Conservation (phyloP, 495 filamentous ascomycete genomes). For the Clohesyomyces aquaticus region DNA sequence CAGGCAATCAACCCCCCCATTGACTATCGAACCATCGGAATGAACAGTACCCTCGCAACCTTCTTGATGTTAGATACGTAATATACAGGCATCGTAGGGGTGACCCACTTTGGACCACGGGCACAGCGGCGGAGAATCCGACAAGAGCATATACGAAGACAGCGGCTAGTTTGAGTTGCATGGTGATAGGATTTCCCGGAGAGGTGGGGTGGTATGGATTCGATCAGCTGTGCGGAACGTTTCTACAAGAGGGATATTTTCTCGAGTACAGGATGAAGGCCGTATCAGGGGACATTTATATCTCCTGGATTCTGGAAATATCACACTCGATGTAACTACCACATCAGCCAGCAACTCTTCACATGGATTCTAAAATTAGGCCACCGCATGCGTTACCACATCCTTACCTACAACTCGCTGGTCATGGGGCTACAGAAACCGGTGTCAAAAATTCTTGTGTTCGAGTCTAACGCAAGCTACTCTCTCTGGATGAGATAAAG, state of each 20-base stretch:
- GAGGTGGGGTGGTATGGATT: not conserved
- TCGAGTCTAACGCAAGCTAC: too few relatives aligned
- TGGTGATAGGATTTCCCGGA: not conserved
- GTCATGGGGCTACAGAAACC: too few relatives aligned
- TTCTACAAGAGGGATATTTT: not conserved
- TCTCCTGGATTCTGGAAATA: not conserved
- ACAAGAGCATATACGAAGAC: conserved; percentile 2
- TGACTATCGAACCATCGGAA: not conserved
- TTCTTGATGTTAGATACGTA: not conserved
- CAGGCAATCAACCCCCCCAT: conserved; percentile 1
- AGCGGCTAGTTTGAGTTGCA: conserved; percentile 11
- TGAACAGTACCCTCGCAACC: not conserved
- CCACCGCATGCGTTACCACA: too few relatives aligned
- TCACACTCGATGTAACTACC: too few relatives aligned
- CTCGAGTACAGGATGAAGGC: not conserved
- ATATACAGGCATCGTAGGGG: not conserved
- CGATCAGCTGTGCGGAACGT: not conserved
- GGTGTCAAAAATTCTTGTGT: too few relatives aligned
- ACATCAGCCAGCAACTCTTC: too few relatives aligned
- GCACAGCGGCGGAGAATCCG: conserved; percentile 1
- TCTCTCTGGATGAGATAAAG: too few relatives aligned
- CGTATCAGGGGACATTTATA: conserved; percentile 3
- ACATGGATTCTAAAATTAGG: too few relatives aligned
- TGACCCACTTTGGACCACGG: not conserved
- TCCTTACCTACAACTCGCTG: too few relatives aligned